Conservation (phyloP, 805 yeast species). For the Tetrapisispora phaffii region DNA sequence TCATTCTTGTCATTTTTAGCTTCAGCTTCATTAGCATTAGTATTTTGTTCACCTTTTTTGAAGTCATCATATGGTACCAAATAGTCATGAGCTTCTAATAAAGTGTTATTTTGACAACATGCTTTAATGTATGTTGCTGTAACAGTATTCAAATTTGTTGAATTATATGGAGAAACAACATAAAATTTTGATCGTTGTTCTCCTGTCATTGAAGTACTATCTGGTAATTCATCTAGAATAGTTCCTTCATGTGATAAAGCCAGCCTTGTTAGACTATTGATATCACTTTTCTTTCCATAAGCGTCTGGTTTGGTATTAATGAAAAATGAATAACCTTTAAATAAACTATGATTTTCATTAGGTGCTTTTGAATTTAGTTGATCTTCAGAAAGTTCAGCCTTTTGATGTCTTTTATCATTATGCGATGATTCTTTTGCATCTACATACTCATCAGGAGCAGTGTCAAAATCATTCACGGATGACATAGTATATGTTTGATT, state of each 20-base stretch:
- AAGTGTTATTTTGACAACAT: constrained; percentile 16
- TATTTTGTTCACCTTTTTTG: constrained; percentile 7
- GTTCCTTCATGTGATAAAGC: constrained; percentile 21
- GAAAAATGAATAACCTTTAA: constrained; percentile 13
- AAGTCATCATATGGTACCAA: constrained; percentile 25
- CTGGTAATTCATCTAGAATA: constrained; percentile 16
- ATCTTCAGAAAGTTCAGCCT: not conserved
- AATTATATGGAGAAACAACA: constrained; percentile 26
- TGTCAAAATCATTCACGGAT: constrained; percentile 17
- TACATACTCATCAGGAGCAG: constrained; percentile 21
- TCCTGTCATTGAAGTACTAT: constrained; percentile 1
- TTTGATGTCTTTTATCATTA: not conserved
- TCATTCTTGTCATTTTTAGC: not conserved
- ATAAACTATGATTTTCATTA: not conserved
- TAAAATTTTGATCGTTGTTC: constrained; percentile 6
- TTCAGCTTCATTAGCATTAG: not conserved
- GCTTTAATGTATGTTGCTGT: constrained; percentile 24
- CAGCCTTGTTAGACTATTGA: constrained; percentile 12
- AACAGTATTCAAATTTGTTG: constrained; percentile 23
- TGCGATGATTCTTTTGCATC: constrained; percentile 10
- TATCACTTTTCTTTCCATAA: constrained; percentile 17
- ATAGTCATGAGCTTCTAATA: constrained; percentile 16
- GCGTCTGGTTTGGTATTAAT: constrained; percentile 20
- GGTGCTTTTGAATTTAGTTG: not conserved
- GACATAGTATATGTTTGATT: not conserved